Evolutionary conservation across 257 asterid species (phyloP).

Genomic region (Solanum sitiens): DNA sequence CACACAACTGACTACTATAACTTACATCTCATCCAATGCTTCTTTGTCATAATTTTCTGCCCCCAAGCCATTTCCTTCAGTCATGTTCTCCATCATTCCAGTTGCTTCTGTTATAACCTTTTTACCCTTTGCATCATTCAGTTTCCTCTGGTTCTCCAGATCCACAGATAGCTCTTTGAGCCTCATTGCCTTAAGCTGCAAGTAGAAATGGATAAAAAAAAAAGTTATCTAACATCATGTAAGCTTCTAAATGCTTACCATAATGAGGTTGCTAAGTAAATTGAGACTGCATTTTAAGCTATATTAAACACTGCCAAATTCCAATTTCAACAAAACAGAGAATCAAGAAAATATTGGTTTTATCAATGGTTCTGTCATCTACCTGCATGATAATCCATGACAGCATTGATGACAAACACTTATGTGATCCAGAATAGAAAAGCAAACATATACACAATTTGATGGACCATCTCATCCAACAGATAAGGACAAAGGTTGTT

Average conservation of each 20-base stretch:
- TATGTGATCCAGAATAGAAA: neutral
- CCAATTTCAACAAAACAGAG: neutral
- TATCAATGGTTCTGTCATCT: neutral
- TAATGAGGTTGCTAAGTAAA: neutral
- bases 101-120: constrained; percentile 19
- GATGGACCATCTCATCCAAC: neutral
- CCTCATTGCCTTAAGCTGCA: constrained; percentile 74
- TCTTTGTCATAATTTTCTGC: constrained; percentile 30
- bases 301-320: neutral
- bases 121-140: constrained; percentile 49
- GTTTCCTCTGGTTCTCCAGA: constrained; percentile 67
- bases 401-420: neutral
- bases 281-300: neutral
- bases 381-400: neutral
- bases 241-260: neutral
- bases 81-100: neutral
- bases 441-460: neutral
- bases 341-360: neutral
- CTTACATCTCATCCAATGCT: constrained; percentile 71
- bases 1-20: neutral
- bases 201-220: neutral
- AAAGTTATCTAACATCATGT: neutral
- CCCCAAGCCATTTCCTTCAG: neutral
- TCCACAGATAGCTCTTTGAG: constrained; percentile 62
- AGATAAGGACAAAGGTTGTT: neutral